Base-by-base conservation (phyloP, 2,329 filamentous ascomycete species). In the Stachybotrys chlorohalonatus region DNA sequence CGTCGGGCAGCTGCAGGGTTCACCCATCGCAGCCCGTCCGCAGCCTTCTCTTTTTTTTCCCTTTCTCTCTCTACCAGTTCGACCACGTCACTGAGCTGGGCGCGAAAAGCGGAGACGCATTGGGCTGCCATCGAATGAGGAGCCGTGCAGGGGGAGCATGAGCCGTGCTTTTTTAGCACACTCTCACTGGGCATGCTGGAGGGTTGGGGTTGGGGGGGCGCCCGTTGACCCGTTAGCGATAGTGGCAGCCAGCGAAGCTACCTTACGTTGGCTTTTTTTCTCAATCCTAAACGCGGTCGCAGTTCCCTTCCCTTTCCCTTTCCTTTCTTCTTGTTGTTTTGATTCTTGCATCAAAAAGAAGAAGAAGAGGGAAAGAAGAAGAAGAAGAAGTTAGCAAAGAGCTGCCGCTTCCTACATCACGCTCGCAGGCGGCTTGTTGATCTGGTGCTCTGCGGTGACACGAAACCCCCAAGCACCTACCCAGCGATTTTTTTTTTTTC, bases 381-480 rank as follows among this genome's bases (percentile, higher is more conserved):
- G 24, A n/a, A n/a, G 24, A 2, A 24, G 24, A 24, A 24, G 24
- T 24, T 24, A 24, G 24, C 24, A 24, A 24, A 24, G 24, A 24
- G 24, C 24, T 24, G 24, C 24, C 24, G 24, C 24, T 24, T 24
- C 24, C 24, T 24, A 24, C 24, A 24, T 24, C 24, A 24, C 24
- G 24, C 24, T 24, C 24, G 24, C 24, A 24, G 24, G 36, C 8
- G 36, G 36, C 9, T 42, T 42, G 36, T 42, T 42, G 36, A 13
- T 50, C 24, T 48, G 3, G 15, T n/a, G 8, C 47, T 30, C 47
- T 42, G 36, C 13, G 36, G 36, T 42, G 36, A 42, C 36, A 42
- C 36, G 36, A 42, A 42, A 42, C 36, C 36, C 13, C 36, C 8
- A 42, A 42, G 36, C 52, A 53, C 52, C 52, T 49, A 53, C 52